A percentile compares a stretch with the other conserved stretches of the same genome.
These are phyloP conservation scores for Angomonas ambiguus DNA, from an alignment of 208 protist species.

Conservation along the genomic window DNA sequence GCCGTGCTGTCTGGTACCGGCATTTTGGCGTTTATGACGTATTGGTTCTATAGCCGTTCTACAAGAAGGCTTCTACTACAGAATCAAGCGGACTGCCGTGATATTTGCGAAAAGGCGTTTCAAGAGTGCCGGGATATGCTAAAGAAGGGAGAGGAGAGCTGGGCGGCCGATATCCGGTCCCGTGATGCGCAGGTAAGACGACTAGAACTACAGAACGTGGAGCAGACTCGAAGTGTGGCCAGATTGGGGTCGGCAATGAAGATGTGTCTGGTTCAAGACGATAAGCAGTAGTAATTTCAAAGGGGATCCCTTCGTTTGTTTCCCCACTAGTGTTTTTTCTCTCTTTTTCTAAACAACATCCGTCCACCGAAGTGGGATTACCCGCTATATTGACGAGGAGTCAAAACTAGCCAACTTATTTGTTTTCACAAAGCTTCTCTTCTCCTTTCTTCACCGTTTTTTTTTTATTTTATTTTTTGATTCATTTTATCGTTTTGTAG, in stretches of 20 bases:
- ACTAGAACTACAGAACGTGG: conserved; percentile 86
- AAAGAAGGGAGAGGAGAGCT: conserved; percentile 59
- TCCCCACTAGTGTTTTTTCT: conserved; percentile 1
- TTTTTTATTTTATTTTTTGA: conserved; percentile 7
- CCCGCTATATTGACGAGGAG: neutral
- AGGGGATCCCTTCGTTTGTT: neutral
- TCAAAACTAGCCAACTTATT: too few species aligned
- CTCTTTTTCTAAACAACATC: neutral
- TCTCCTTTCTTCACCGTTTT: conserved; percentile 3
- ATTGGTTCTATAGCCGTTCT: conserved; percentile 67
- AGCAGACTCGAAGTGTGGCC: conserved; percentile 81
- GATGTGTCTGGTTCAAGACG: conserved; percentile 51
- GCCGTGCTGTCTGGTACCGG: conserved; percentile 50
- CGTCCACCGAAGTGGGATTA: neutral
- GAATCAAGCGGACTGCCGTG: conserved; percentile 49
- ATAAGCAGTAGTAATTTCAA: conserved; percentile 9
- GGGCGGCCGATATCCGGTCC: conserved; percentile 53
- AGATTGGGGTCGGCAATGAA: conserved; percentile 80
- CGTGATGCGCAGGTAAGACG: conserved; percentile 68
- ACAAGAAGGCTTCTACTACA: conserved; percentile 40
- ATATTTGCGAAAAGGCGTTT: conserved; percentile 45
- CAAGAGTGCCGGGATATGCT: conserved; percentile 63
- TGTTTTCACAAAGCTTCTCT: neutral
- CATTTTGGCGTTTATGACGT: conserved; percentile 45
- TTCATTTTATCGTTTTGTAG: conserved; percentile 6